Percentiles rank a stretch among this genome's conserved stretches.
These are phyloP conservation scores for Hericium erinaceus DNA, from an alignment of 768 basidiomycete species.

Conservation along the genomic window DNA sequence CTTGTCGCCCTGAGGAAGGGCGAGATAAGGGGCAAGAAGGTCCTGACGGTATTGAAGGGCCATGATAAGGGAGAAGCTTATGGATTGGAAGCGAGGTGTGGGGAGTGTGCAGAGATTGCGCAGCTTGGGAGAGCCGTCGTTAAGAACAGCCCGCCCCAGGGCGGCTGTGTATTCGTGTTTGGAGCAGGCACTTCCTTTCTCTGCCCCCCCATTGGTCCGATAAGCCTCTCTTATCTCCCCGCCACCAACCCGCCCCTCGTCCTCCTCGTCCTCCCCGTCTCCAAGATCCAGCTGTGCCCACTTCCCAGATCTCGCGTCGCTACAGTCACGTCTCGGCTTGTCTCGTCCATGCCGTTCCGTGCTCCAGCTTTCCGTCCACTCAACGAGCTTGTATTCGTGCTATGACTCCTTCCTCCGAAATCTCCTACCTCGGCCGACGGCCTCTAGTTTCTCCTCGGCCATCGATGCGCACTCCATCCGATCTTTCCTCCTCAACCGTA, in stretches of 20 bases:
- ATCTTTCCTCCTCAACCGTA: background rate
- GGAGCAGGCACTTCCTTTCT: background rate
- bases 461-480: background rate
- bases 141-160: background rate
- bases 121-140: background rate
- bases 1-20: slow-evolving; percentile 84
- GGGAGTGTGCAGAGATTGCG: background rate
- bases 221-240: background rate
- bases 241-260: background rate
- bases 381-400: too few relatives aligned
- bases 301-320: background rate
- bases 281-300: background rate
- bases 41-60: slow-evolving; percentile 59
- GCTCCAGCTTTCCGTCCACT: background rate
- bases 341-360: background rate
- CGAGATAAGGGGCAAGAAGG: slow-evolving; percentile 83
- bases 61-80: slow-evolving; percentile 8
- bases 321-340: background rate
- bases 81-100: slow-evolving; percentile 4
- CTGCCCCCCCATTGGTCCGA: background rate
- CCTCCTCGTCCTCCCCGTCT: background rate
- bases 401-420: background rate
- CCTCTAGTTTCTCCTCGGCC: background rate
- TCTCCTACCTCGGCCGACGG: background rate
- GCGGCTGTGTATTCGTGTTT: slow-evolving; percentile 1